These are phyloP conservation scores for Neurospora hispaniola DNA, from an alignment of 495 filamentous ascomycete genomes.

Conservation along the genomic window DNA sequence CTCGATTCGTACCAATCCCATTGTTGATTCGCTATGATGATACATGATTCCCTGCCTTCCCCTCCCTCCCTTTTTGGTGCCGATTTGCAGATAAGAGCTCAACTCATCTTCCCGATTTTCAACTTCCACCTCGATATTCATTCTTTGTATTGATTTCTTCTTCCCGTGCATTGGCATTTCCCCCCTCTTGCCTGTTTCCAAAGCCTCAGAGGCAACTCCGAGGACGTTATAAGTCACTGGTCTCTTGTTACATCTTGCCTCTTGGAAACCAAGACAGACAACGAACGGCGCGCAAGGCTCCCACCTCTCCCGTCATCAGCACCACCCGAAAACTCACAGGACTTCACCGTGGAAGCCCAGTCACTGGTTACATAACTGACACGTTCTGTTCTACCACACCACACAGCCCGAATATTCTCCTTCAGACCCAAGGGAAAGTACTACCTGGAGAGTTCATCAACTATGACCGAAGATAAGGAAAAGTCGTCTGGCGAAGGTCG, in stretches of 20 bases:
- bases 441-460: constrained; percentile 11
- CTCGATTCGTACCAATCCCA: neutral
- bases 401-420: neutral
- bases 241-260: neutral
- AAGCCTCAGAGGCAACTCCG: neutral
- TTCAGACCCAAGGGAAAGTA: constrained; percentile 5
- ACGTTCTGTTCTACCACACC: neutral
- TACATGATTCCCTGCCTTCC: neutral
- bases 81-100: neutral
- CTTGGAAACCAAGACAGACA: neutral
- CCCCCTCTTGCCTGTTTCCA: neutral
- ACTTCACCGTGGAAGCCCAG: neutral
- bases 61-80: neutral
- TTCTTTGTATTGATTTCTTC: neutral
- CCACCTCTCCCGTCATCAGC: neutral
- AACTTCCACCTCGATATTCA: neutral
- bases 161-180: neutral
- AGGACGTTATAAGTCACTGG: neutral
- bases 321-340: neutral
- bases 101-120: neutral
- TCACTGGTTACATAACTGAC: constrained; percentile 5
- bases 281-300: neutral
- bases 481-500: constrained; percentile 21
- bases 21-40: neutral
- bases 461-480: constrained; percentile 20